Base-by-base conservation (phyloP, 768 basidiomycete species). In the Calocybe cyanea region DNA sequence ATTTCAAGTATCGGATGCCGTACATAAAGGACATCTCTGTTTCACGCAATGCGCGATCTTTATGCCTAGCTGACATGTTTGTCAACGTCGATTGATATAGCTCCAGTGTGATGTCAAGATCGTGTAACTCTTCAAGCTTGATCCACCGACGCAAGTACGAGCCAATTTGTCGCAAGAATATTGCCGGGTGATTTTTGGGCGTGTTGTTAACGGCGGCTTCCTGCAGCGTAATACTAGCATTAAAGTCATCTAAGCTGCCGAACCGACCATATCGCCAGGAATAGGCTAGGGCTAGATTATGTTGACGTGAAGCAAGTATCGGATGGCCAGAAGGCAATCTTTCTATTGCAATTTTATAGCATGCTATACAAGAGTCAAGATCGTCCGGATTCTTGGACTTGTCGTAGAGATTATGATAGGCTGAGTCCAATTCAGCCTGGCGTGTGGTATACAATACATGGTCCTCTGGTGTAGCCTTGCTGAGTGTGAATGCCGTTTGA, bases 21-120 rank as follows among this genome's bases (percentile, higher is more conserved):
- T n/a, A n/a, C n/a, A n/a, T n/a, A n/a, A n/a, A n/a, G n/a, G n/a
- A n/a, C n/a, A n/a, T n/a, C n/a, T n/a, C n/a, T n/a, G n/a, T n/a
- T n/a, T n/a, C n/a, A 7, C 17, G 32, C 13, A 19, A 8, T 23
- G 20, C 20, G 8, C 32, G 31, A 18, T 34, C 30, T 17, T 30
- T 19, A 40, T 41, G 40, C n/a, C 33, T 19, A 24, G 13, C 23
- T 18, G 35, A 19, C 18, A 28, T 15, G 6, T 10, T 36, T 34
- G 3, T 25, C 4, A 44, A 17, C 25, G 41, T 30, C 14, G 19
- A 18, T 8, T 9, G 30, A n/a, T 30, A 19, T 31, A 40, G 32
- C 20, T 44, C 37, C 15, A 49, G 18, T 18, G 30, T 25, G 38
- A 19, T 10, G 7, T 38, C 41, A 21, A 49, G 23, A 23, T 49